Evolutionary conservation across 2,329 filamentous ascomycete species (phyloP), one percentile per base, ranked within the genome.

Genomic region (Claviceps capensis): DNA sequence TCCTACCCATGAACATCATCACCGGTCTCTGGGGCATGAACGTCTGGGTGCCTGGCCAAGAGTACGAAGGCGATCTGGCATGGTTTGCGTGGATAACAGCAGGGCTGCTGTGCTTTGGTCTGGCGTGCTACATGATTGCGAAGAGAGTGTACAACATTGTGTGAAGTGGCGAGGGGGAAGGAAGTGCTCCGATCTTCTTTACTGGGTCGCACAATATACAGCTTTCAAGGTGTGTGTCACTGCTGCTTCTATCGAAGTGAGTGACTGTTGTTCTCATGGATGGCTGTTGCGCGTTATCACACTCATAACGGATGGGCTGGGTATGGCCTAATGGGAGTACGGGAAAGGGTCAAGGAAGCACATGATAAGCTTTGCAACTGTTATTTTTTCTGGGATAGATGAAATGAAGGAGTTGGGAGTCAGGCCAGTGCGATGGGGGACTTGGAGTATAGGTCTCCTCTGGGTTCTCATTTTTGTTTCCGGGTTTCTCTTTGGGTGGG

Each of bases 11-110:
- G 90, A 98, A 98, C 66, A 95, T 98, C 64, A 91, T 98, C 62
- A 97, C 93, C 2, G 93, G 93, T 59, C 82, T 97, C 61, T 98
- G 91, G 90, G 93, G 91, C 49, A 97, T 97, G 91, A 98, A 98
- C 74, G 86, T 91, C 38, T 88, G 88, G 74, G 93, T 98, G 0
- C 93, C 93, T 0, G 93, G 93, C 1, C 91, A 97, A 67, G 85
- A 91, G 46, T 72, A 82, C 54, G 88, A 94, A 57, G 77, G 75
- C 16, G 85, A 85, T 60, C 69, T 91, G 49, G 73, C 71, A 23
- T 93, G 86, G 86, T 93, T 90, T 65, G 80, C 76, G 64, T 81
- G 74, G 52, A 81, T 84, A 61, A 93, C 89, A 1, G 85, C 74
- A 1, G 86, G 86, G 0, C 68, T 97, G 46, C 53, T 95, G 2